Evolutionary conservation across 106 monocot genomes (phyloP), one percentile per base, ranked within the genome.

Genomic region (Apostasia ramifera): DNA sequence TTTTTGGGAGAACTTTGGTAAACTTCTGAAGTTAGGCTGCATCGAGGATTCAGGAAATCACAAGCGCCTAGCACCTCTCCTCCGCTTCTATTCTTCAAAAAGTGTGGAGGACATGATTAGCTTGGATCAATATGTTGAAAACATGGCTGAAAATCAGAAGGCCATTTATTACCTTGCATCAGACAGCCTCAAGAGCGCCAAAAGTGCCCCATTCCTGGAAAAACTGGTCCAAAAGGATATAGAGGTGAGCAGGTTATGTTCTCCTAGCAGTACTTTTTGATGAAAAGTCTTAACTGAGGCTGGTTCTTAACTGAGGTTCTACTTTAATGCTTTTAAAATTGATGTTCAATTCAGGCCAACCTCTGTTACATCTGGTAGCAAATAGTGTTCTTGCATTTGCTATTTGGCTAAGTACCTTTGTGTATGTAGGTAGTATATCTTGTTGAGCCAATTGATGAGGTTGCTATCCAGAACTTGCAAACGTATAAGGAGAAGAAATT

Each of bases 1-100:
- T 46, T 92, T 97, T 63, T 97, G 97, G 97, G 97, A 97, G 81
- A 95, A 87, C 66, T 97, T 97, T 81, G 97, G 97, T 37, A 97
- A 97, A 71, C 86, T 97, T 66, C 59, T 97, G 2, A 97, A 97
- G 70, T 75, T 97, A 43, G 97, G 92, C 50, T 97, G 92, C 65
- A 97, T 97, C 47, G 97, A 97, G 72, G 97, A 97, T 59, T 83
- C 89, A 0, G 97, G 92, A 59, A 97, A 97, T 73, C 97, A 97
- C 79, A 97, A 89, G 62, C 84, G 92, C 6, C 79, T 97, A 6
- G 74, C 76, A 8, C 97, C 92, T 53, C 57, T 97, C 44, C 66
- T 97, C 55, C 82, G 97, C 0, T 97, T 92, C 67, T 70, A 92
- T 61, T 92, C 97, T 47, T 97, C 92, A 0, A 97, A 97, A 71